Evolutionary conservation across 176 grass and related monocot genomes (phyloP).

Genomic region (Chloris gayana): DNA sequence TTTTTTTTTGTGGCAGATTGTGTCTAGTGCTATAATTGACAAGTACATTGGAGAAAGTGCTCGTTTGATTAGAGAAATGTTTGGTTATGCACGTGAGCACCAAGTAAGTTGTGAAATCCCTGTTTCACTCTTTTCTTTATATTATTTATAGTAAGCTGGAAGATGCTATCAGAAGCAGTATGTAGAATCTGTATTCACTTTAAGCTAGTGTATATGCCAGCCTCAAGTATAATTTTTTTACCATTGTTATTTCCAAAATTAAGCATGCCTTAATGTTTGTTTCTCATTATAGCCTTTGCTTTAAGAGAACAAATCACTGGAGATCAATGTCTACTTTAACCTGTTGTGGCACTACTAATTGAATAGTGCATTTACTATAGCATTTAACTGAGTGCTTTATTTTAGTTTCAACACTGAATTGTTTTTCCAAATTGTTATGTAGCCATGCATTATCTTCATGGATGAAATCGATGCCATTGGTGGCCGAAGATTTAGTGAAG

Average conservation of each 20-base stretch:
- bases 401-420: slow-evolving; percentile 3
- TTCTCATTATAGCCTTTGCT: background rate
- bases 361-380: slow-evolving; percentile 6
- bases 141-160: background rate
- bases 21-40: slow-evolving; percentile 98
- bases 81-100: slow-evolving; percentile 92
- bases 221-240: slow-evolving; percentile 10
- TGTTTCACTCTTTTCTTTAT: background rate
- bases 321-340: slow-evolving; percentile 17
- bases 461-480: slow-evolving; percentile 99
- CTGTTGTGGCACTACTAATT: background rate
- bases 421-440: slow-evolving; percentile 16
- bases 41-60: slow-evolving; percentile 99
- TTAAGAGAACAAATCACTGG: background rate
- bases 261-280: background rate
- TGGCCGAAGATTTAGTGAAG: slow-evolving; percentile 95
- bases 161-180: background rate
- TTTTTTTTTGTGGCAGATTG: slow-evolving; percentile 65
- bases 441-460: slow-evolving; percentile 99
- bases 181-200: background rate
- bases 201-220: background rate
- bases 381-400: background rate
- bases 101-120: slow-evolving; percentile 66
- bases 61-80: slow-evolving; percentile 98
- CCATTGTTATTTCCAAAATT: background rate